These are phyloP conservation scores for Guyanaporus albipodus DNA, from an alignment of 768 basidiomycete genomes.

Conservation along the genomic window DNA sequence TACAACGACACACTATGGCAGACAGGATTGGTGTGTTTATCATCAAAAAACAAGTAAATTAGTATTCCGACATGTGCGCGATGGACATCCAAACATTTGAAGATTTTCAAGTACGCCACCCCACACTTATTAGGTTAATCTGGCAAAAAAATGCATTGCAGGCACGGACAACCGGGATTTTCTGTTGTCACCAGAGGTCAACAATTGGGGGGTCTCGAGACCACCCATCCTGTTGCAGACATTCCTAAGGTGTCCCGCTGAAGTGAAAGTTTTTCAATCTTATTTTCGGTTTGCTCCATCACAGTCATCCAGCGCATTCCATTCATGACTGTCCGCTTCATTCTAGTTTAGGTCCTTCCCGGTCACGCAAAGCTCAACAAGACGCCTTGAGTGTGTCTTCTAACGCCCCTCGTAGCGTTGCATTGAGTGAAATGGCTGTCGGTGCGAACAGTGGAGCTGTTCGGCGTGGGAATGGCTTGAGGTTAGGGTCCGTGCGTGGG, in stretches of 20 bases:
- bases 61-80: too few relatives aligned
- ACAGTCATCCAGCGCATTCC: neutral
- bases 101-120: too few relatives aligned
- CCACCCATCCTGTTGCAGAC: slow-evolving; percentile 17
- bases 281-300: neutral
- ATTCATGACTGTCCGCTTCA: neutral
- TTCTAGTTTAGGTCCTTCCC: neutral
- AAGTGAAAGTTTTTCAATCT: neutral
- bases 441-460: slow-evolving; percentile 17
- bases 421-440: slow-evolving; percentile 3
- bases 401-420: too few relatives aligned
- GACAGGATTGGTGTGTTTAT: too few relatives aligned
- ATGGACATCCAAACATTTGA: too few relatives aligned
- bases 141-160: too few relatives aligned
- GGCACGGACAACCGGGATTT: slow-evolving; percentile 4
- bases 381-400: neutral
- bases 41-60: too few relatives aligned
- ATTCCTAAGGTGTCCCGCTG: too few relatives aligned
- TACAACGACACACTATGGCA: too few relatives aligned
- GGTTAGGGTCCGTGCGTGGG: slow-evolving; percentile 48
- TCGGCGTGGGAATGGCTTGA: slow-evolving; percentile 33
- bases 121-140: too few relatives aligned
- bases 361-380: neutral
- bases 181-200: slow-evolving; percentile 10
- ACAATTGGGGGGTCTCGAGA: slow-evolving; percentile 24